Percentiles rank a stretch among this genome's conserved stretches.
phyloP scores from a whole-genome alignment of 2,329 filamentous ascomycete genomes.

The Cladophialophora chaetospira region DNA sequence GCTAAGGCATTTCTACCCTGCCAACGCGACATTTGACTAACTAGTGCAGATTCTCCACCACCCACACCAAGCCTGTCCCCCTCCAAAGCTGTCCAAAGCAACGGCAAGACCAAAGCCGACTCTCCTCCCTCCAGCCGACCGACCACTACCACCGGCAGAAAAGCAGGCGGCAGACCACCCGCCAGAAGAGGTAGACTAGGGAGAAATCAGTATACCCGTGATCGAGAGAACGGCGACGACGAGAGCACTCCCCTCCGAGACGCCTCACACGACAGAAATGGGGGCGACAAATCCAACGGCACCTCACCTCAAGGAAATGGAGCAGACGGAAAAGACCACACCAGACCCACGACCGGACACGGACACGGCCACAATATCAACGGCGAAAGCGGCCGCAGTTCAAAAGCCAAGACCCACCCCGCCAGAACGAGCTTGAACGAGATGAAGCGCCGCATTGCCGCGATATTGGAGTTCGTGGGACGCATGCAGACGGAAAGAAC shows the following conservation, averaged over 20 bases:
- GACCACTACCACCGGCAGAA: constrained; percentile 61
- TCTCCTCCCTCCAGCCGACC: constrained; percentile 43
- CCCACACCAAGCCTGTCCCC: constrained; percentile 64
- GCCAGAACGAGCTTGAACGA: constrained; percentile 76
- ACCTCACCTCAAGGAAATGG: constrained; percentile 41
- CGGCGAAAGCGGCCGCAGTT: constrained; percentile 59
- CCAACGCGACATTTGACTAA: constrained; percentile 1
- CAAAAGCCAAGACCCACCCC: constrained; percentile 60
- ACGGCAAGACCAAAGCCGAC: constrained; percentile 47
- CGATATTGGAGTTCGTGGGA: constrained; percentile 86
- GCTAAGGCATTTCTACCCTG: constrained; percentile 4
- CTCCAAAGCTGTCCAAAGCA: constrained; percentile 44
- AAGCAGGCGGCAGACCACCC: constrained; percentile 60
- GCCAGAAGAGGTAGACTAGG: constrained; percentile 69
- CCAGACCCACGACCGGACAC: neutral
- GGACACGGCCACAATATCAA: constrained; percentile 54
- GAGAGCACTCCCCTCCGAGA: constrained; percentile 36
- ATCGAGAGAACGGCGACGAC: constrained; percentile 63
- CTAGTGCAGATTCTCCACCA: constrained; percentile 65
- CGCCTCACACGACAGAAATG: constrained; percentile 32
- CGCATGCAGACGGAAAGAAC: constrained; percentile 86
- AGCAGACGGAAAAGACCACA: constrained; percentile 28
- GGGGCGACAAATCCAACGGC: constrained; percentile 19
- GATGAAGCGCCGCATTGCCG: constrained; percentile 80
- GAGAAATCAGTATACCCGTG: constrained; percentile 81